These are phyloP conservation scores for Chondrus crispus DNA, from an alignment of 23 red algal species.

Conservation along the genomic window DNA sequence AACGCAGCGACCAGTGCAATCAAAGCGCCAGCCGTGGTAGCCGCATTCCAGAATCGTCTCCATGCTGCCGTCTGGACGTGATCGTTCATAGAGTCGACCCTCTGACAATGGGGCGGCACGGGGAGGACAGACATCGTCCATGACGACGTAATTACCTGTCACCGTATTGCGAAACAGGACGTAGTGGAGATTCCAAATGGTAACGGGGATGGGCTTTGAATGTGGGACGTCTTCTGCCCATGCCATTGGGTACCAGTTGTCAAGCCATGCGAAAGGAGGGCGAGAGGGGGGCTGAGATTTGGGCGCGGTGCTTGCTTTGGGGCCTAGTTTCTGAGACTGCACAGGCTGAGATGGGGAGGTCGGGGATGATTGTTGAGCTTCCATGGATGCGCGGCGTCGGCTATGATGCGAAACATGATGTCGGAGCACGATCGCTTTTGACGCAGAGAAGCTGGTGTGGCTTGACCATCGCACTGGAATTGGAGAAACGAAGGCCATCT, in stretches of 20 bases:
- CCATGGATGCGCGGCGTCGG: too few relatives aligned
- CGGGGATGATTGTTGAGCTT: too few relatives aligned
- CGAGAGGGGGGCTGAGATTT: too few relatives aligned
- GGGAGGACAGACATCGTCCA: conserved; percentile 53
- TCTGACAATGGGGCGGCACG: conserved; percentile 52
- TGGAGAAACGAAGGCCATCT: too few relatives aligned
- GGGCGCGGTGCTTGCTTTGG: too few relatives aligned
- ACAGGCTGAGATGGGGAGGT: too few relatives aligned
- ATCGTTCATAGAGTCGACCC: background rate
- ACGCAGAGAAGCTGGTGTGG: too few relatives aligned
- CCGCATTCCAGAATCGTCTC: conserved; percentile 13
- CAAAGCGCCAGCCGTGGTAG: conserved; percentile 50
- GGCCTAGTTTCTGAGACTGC: too few relatives aligned
- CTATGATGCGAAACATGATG: too few relatives aligned
- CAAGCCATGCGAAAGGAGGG: background rate
- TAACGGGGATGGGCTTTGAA: background rate
- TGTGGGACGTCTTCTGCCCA: background rate
- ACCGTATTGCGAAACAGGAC: conserved; percentile 17
- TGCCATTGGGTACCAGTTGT: conserved; percentile 35
- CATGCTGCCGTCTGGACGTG: background rate
- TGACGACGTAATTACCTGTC: conserved; percentile 5
- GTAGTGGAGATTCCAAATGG: background rate
- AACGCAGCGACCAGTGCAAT: conserved; percentile 12
- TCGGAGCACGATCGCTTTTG: too few relatives aligned
- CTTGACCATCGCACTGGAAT: too few relatives aligned